phyloP scores from a whole-genome alignment of 345 rosid species.

The Pistacia vera region DNA sequence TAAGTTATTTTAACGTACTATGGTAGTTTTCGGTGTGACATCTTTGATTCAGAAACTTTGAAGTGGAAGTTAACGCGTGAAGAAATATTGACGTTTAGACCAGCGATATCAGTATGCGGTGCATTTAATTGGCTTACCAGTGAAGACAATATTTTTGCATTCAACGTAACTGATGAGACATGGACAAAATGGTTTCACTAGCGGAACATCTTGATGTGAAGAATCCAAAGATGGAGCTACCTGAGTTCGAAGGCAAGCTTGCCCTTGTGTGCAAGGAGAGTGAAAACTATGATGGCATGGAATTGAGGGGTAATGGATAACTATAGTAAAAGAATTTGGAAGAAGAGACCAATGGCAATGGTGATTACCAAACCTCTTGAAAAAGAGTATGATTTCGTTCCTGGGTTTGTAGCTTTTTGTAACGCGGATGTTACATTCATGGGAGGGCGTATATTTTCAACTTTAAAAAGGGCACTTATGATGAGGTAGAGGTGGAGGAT shows the following conservation, averaged over 20 bases:
- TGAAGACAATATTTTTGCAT: neutral
- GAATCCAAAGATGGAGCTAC: neutral
- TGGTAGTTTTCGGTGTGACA: neutral
- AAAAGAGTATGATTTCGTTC: neutral
- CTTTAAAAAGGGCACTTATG: no score
- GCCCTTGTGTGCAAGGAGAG: neutral
- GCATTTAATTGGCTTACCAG: constrained; percentile 13
- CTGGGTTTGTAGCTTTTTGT: neutral
- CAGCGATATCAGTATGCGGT: neutral
- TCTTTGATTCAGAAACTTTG: constrained; percentile 20
- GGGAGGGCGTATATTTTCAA: neutral
- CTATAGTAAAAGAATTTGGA: neutral
- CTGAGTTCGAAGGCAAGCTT: neutral
- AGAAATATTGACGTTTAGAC: neutral
- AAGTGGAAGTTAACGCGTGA: constrained; percentile 10
- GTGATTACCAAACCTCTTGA: neutral
- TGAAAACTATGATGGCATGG: neutral
- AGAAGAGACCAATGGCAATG: neutral
- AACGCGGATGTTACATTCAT: neutral
- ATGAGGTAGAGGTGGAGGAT: no score
- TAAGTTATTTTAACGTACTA: neutral
- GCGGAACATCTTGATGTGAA: neutral
- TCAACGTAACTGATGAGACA: neutral
- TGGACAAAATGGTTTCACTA: neutral
- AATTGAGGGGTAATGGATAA: no score